These are phyloP conservation scores for Scleroderma citrinum DNA, from an alignment of 768 basidiomycete species.

Conservation along the genomic window DNA sequence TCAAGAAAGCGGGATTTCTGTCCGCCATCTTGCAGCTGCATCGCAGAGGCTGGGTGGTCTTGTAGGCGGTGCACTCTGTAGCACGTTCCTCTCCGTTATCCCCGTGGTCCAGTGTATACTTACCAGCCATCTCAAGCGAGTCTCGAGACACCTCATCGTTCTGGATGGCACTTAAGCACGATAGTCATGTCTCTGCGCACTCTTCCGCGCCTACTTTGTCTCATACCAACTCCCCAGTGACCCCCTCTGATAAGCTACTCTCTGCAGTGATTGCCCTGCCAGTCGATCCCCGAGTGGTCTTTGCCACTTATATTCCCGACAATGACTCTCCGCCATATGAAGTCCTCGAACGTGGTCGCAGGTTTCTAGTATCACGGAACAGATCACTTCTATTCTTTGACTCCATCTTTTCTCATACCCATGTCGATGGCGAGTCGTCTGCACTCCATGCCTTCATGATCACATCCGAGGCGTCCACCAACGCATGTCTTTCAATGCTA, in stretches of 20 bases:
- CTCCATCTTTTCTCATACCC: conserved; percentile 47
- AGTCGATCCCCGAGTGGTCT: conserved; percentile 36
- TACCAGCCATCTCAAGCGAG: not conserved
- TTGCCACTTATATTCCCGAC: conserved; percentile 37
- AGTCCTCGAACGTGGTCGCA: conserved; percentile 51
- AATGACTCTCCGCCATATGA: conserved; percentile 29
- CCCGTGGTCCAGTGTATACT: not conserved
- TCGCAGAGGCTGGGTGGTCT: not conserved
- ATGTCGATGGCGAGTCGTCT: conserved; percentile 38
- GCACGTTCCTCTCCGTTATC: not conserved
- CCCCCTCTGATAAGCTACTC: conserved; percentile 37
- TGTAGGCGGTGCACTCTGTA: not conserved
- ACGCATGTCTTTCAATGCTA: conserved; percentile 29
- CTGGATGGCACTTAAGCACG: conserved; percentile 27
- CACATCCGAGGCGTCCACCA: conserved; percentile 29
- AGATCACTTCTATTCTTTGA: conserved; percentile 35
- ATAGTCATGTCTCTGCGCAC: conserved; percentile 13
- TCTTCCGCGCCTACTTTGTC: conserved; percentile 5
- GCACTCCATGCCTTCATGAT: conserved; percentile 57
- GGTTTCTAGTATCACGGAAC: conserved; percentile 38
- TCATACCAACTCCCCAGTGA: conserved; percentile 27
- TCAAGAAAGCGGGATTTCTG: too few relatives aligned
- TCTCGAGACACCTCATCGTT: not conserved
- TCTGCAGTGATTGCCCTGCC: conserved; percentile 45
- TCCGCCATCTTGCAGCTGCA: not conserved